Evolutionary conservation across 108 stramenopile species (phyloP).

Genomic region (Stephanodiscus triporus): DNA sequence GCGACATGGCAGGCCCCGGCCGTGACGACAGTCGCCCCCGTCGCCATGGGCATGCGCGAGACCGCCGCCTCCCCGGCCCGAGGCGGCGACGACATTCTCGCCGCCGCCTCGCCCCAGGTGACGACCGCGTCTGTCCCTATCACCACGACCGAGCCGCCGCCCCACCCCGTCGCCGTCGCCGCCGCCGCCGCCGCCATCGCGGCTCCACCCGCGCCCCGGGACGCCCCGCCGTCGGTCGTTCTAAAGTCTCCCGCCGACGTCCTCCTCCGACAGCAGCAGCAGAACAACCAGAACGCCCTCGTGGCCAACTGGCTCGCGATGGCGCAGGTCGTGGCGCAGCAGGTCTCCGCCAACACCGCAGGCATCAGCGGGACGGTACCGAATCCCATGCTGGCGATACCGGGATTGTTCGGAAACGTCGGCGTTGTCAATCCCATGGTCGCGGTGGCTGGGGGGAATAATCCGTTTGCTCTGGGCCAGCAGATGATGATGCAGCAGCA

Average conservation of each 20-base stretch:
- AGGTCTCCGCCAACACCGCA: background rate
- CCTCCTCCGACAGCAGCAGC: background rate
- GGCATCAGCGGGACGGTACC: background rate
- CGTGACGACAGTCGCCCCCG: too few species aligned
- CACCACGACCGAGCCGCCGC: background rate
- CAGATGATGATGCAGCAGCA: background rate
- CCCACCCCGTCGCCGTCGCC: background rate
- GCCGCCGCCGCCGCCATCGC: background rate
- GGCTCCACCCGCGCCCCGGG: background rate
- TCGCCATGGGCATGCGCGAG: too few species aligned
- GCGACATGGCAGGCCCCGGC: too few species aligned
- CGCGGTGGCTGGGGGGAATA: background rate
- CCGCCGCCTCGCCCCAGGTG: background rate
- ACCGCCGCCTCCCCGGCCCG: background rate
- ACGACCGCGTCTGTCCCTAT: background rate
- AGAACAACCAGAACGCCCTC: background rate
- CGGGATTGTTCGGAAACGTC: background rate
- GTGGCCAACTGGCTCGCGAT: slow-evolving; percentile 19
- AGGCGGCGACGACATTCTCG: background rate
- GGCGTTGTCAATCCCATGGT: background rate
- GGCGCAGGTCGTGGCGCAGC: background rate
- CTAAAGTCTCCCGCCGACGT: background rate
- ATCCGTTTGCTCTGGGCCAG: background rate
- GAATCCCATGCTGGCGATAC: slow-evolving; percentile 11
- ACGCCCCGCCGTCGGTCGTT: too few species aligned